Percentiles rank a stretch among this genome's conserved stretches.
phyloP scores from a whole-genome alignment of 1,284 basidiomycete genomes.

The Melampsora medusae region DNA sequence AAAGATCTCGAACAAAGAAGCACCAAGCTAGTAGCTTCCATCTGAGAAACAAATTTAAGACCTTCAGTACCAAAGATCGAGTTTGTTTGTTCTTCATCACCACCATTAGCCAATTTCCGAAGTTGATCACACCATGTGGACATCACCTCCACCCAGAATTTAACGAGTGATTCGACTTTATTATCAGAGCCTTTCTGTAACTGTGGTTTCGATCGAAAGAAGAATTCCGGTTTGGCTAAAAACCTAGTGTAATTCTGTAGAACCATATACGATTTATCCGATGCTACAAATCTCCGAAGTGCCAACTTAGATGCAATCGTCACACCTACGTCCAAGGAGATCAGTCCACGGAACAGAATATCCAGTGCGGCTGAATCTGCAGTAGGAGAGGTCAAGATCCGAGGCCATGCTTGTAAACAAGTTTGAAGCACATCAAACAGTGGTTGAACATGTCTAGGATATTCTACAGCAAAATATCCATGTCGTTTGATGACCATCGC shows the following conservation, averaged over 20 bases:
- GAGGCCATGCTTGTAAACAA: conserved; percentile 81
- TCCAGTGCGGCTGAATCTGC: conserved; percentile 67
- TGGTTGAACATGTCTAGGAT: conserved; percentile 65
- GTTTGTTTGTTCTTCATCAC: conserved; percentile 10
- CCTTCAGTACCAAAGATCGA: conserved; percentile 32
- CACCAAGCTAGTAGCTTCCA: conserved; percentile 37
- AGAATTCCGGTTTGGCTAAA: conserved; percentile 39
- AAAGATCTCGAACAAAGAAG: conserved; percentile 38
- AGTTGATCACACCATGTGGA: conserved; percentile 41
- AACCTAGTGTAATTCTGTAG: conserved; percentile 41
- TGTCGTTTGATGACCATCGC: conserved; percentile 55
- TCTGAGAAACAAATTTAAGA: conserved; percentile 28
- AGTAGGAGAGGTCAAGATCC: conserved; percentile 63
- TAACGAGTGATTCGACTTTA: conserved; percentile 34
- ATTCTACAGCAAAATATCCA: conserved; percentile 67
- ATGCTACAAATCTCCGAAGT: conserved; percentile 33
- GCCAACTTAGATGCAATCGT: conserved; percentile 35
- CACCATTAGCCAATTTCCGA: conserved; percentile 20
- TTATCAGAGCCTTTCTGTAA: conserved; percentile 38
- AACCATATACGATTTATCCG: conserved; percentile 40
- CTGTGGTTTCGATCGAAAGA: conserved; percentile 28
- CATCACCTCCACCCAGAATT: conserved; percentile 42
- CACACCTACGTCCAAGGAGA: conserved; percentile 74
- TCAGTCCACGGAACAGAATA: conserved; percentile 74
- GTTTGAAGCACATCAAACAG: conserved; percentile 73